A percentile compares a stretch with the other conserved stretches of the same genome.
Conservation (phyloP, 73 alveolate genomes). For the Loxodes magnus region DNA sequence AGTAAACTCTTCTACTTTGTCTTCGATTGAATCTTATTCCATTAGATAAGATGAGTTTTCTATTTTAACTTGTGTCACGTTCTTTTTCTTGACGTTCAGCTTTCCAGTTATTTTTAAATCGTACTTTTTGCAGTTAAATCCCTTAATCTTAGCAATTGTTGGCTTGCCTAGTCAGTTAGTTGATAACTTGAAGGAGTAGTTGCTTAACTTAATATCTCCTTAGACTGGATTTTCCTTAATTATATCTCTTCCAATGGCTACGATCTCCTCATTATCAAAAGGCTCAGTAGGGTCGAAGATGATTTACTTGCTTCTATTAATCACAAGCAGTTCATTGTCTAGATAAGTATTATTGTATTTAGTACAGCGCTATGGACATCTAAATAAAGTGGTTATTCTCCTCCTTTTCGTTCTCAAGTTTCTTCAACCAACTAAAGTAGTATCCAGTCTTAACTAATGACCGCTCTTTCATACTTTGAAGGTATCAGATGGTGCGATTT, state of each 20-base stretch:
- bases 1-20: not conserved
- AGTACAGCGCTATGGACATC: too few species aligned
- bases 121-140: not conserved
- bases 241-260: constrained; percentile 4
- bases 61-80: not conserved
- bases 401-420: constrained; percentile 3
- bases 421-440: constrained; percentile 12
- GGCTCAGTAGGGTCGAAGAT: not conserved
- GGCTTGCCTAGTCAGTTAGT: constrained; percentile 1
- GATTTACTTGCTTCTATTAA: not conserved
- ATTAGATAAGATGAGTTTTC: not conserved
- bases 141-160: not conserved
- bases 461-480: constrained; percentile 9
- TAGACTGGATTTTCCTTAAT: constrained; percentile 6
- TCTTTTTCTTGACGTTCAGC: constrained; percentile 1
- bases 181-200: not conserved
- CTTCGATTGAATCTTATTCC: not conserved
- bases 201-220: constrained; percentile 1
- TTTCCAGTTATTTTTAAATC: not conserved
- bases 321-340: not conserved
- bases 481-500: not conserved
- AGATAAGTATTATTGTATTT: not conserved
- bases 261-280: constrained; percentile 9
- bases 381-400: constrained; percentile 3
- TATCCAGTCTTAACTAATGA: not conserved